Base-by-base conservation (phyloP, 1,139 yeast genomes). In the Taphrina sp. region DNA sequence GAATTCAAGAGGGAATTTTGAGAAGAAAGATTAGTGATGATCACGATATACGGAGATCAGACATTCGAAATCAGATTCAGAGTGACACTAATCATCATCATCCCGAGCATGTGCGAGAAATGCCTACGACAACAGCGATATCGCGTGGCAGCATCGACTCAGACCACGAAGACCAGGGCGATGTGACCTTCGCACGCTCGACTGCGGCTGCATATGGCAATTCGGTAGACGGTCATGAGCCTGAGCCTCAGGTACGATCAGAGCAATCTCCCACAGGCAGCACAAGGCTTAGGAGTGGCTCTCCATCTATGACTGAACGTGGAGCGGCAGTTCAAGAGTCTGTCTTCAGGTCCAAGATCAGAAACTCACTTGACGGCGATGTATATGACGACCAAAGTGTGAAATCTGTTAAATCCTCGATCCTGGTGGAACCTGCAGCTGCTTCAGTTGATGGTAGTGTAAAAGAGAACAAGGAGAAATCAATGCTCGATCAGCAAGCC, bases 241-340 rank as follows among this genome's bases (percentile, higher is more conserved):
- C 34, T 12, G 45, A 16, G 10, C 42, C 19, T 19, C n/a, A 20
- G 14, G n/a, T 34, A 8, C 37, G 37, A 12, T n/a, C n/a, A n/a
- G 37, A 12, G 7, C 37, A 34, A 19, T 19, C 20, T 28, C 31
- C 3, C 12, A 17, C 16, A 7, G 36, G 29, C 8, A 28, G 12
- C 19, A 23, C 16, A 5, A 45, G 54, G 3, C 14, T 22, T 4
- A 31, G 54, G 8, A 36, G 19, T 4, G 35, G 33, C 0, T 38
- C 46, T 29, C 54, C 54, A 2, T 38, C 46, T 3, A 49, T 49
- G 54, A 39, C 54, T 1, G 54, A 49, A 22, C 29, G 54, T 14
- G 54, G 54, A 7, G 54, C 54, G 7, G 54, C 54, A 2, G 54
- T 49, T 26, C 54, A 49, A 24, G 54, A 49, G 22, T 38, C 54